Percentiles rank a stretch among this genome's conserved stretches.
Conservation (phyloP, 2,329 filamentous ascomycete species). For the Xylariaceae sp. region DNA sequence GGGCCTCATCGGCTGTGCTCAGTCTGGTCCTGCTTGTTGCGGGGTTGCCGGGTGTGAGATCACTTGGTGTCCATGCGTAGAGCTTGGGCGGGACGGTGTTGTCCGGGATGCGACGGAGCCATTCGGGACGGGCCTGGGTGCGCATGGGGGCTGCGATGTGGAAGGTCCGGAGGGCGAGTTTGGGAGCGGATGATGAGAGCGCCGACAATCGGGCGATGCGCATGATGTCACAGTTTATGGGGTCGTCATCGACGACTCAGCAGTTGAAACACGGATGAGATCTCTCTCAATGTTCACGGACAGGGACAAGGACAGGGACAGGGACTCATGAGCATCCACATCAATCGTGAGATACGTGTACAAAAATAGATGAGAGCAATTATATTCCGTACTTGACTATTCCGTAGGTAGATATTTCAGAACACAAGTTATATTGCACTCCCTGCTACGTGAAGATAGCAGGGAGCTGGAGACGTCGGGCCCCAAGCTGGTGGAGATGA, state of each 20-base stretch:
- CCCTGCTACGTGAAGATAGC: too few relatives aligned
- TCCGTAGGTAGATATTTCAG: too few relatives aligned
- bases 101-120: conserved; percentile 24
- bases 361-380: neutral
- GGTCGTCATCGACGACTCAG: neutral
- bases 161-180: neutral
- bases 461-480: too few relatives aligned
- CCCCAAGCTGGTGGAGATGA: too few relatives aligned
- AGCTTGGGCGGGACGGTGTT: conserved; percentile 23
- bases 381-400: neutral
- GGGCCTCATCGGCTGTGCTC: conserved; percentile 9
- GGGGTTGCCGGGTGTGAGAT: conserved; percentile 4
- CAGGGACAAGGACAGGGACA: neutral
- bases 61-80: conserved; percentile 30
- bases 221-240: neutral
- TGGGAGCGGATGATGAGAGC: neutral
- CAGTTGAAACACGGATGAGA: too few relatives aligned
- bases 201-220: neutral
- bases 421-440: too few relatives aligned
- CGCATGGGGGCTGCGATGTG: conserved; percentile 4
- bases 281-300: neutral
- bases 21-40: neutral
- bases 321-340: neutral
- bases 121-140: conserved; percentile 13
- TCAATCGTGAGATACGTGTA: neutral